These are phyloP conservation scores for Diplodia sapinea DNA, from an alignment of 2,329 filamentous ascomycete species.

Conservation along the genomic window DNA sequence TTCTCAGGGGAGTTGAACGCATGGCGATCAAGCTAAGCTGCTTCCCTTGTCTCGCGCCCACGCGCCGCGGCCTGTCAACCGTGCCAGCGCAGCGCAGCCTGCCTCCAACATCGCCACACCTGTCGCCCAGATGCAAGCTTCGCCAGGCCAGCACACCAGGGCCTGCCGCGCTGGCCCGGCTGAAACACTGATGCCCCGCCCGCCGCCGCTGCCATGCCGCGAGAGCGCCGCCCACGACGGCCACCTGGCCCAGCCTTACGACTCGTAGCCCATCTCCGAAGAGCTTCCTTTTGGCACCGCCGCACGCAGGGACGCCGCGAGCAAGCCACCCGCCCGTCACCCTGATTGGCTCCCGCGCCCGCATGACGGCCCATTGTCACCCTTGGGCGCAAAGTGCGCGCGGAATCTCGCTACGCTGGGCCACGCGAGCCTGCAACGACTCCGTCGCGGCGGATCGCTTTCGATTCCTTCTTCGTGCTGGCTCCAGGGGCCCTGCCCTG, in stretches of 20 bases:
- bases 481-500: neutral
- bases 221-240: neutral
- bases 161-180: constrained; percentile 4
- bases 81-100: constrained; percentile 11
- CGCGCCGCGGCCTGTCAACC: neutral
- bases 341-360: constrained; percentile 13
- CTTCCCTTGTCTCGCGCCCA: constrained; percentile 15
- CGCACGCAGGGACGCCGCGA: constrained; percentile 24
- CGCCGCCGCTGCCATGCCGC: constrained; percentile 5
- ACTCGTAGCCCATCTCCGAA: constrained; percentile 22
- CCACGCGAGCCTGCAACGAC: constrained; percentile 11
- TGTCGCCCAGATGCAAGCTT: constrained; percentile 2
- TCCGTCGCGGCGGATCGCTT: neutral
- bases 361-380: neutral
- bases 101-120: constrained; percentile 11
- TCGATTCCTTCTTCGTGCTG: constrained; percentile 6
- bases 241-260: constrained; percentile 10
- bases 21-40: constrained; percentile 23
- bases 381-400: constrained; percentile 5
- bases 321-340: constrained; percentile 1
- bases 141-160: constrained; percentile 8
- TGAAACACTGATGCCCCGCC: constrained; percentile 19
- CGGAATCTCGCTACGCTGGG: constrained; percentile 9
- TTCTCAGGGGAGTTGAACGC: constrained; percentile 26
- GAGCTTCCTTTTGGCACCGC: constrained; percentile 24